Conservation (phyloP, 1,139 yeast genomes). For the Candida tetrigidarum region DNA sequence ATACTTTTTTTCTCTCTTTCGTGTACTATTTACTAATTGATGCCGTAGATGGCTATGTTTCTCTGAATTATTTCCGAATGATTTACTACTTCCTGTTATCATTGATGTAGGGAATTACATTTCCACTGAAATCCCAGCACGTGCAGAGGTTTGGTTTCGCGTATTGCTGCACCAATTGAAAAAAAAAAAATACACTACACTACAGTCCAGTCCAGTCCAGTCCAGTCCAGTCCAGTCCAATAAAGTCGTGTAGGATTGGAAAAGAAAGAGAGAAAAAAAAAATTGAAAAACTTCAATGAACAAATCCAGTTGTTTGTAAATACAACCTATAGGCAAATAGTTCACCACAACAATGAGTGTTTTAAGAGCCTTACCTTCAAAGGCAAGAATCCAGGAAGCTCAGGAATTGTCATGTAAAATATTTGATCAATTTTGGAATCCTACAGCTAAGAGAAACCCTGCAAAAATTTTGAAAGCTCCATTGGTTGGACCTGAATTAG, state of each 20-base stretch:
- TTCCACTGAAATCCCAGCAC: no score
- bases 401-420: constrained; percentile 35
- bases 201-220: no score
- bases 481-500: constrained; percentile 74
- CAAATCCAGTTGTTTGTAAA: no score
- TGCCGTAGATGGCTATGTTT: constrained; percentile 5
- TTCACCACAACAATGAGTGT: constrained; percentile 10
- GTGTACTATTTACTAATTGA: no score
- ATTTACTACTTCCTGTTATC: no score
- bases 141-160: not conserved
- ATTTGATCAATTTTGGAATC: constrained; percentile 55
- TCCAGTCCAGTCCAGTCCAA: no score
- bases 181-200: not conserved
- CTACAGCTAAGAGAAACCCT: constrained; percentile 72
- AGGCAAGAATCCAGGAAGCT: constrained; percentile 33
- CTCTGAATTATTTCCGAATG: no score
- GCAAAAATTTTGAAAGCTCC: constrained; percentile 73
- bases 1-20: no score
- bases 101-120: no score
- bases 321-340: no score
- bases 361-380: constrained; percentile 29
- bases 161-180: not conserved
- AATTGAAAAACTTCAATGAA: no score
- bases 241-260: no score
- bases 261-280: not conserved